Evolutionary conservation across 139 green algal genomes (phyloP).

Genomic region (Chlorella sp.): DNA sequence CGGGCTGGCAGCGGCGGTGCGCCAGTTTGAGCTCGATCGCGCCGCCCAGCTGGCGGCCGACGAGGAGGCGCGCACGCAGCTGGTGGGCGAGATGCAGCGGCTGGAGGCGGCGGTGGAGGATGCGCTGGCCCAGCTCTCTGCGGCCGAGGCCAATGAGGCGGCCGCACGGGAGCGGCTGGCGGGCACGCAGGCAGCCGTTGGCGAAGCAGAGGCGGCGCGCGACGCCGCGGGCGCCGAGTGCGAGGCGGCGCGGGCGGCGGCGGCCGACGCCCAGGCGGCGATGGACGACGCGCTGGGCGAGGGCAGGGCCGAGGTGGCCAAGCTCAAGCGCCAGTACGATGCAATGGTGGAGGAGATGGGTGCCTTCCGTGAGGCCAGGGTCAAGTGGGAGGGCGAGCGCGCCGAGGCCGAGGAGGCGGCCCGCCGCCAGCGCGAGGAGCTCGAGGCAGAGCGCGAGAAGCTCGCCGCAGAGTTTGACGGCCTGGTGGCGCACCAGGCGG

Average conservation of each 20-base stretch:
- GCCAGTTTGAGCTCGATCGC: conserved; percentile 26
- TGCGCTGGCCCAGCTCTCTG: conserved; percentile 18
- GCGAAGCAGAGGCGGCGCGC: conserved; percentile 30
- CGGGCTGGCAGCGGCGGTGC: conserved; percentile 1
- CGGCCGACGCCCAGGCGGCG: conserved; percentile 21
- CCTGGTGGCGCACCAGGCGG: conserved; percentile 35
- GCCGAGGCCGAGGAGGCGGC: neutral
- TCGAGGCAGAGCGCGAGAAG: conserved; percentile 19
- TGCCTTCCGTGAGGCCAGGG: conserved; percentile 1
- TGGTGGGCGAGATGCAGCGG: conserved; percentile 29
- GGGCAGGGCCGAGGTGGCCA: conserved; percentile 22
- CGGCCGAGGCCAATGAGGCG: conserved; percentile 33
- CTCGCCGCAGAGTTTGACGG: conserved; percentile 30
- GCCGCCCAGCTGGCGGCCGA: conserved; percentile 16
- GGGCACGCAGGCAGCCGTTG: conserved; percentile 15
- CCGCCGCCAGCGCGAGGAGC: neutral
- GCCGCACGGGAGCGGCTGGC: conserved; percentile 21
- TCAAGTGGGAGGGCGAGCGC: conserved; percentile 20
- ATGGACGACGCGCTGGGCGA: conserved; percentile 30
- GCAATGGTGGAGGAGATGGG: conserved; percentile 28
- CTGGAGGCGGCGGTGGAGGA: conserved; percentile 29
- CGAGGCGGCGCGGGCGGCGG: conserved; percentile 32
- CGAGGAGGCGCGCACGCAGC: conserved; percentile 21
- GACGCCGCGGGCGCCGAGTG: conserved; percentile 28
- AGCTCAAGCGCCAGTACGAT: conserved; percentile 32